Conservation (phyloP, 768 basidiomycete genomes). For the button mushroom (Agaricus bisporus) region DNA sequence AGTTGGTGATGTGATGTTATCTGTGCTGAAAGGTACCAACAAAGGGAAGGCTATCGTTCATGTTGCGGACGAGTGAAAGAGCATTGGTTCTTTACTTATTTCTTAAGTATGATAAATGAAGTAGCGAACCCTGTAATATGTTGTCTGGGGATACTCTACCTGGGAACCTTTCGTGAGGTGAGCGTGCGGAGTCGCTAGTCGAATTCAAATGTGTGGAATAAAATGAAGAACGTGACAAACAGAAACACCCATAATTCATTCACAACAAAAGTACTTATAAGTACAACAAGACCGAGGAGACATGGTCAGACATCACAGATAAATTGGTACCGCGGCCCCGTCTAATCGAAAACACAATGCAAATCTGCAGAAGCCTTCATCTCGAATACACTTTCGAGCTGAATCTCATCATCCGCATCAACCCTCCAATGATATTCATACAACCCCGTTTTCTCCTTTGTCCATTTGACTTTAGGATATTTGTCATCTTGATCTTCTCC, state of each 20-base stretch:
- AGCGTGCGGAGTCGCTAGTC: too few relatives aligned
- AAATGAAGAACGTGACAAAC: too few relatives aligned
- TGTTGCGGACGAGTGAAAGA: slow-evolving; percentile 22
- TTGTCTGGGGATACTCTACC: too few relatives aligned
- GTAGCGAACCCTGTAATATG: too few relatives aligned
- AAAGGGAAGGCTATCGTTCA: slow-evolving; percentile 29
- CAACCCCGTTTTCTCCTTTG: slow-evolving; percentile 48
- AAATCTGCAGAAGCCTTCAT: slow-evolving; percentile 27
- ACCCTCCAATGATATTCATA: slow-evolving; percentile 50
- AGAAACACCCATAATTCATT: too few relatives aligned
- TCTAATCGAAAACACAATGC: slow-evolving; percentile 3
- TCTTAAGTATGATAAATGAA: too few relatives aligned
- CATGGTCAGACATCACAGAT: background rate
- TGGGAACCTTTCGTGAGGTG: too few relatives aligned
- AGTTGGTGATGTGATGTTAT: slow-evolving; percentile 28
- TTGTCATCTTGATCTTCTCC: slow-evolving; percentile 31
- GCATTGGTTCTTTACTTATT: too few relatives aligned
- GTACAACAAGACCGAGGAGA: too few relatives aligned
- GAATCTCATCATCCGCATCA: slow-evolving; percentile 34
- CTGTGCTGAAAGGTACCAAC: slow-evolving; percentile 28
- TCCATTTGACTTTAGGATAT: slow-evolving; percentile 34
- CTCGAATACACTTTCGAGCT: slow-evolving; percentile 47
- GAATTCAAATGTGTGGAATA: too few relatives aligned
- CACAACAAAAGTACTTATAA: too few relatives aligned
- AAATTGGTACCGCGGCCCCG: too few relatives aligned